Evolutionary conservation across 371 early-diverging fungal species (phyloP), one percentile per base, ranked within the genome.

Genomic region (Actinomortierella ambigua): DNA sequence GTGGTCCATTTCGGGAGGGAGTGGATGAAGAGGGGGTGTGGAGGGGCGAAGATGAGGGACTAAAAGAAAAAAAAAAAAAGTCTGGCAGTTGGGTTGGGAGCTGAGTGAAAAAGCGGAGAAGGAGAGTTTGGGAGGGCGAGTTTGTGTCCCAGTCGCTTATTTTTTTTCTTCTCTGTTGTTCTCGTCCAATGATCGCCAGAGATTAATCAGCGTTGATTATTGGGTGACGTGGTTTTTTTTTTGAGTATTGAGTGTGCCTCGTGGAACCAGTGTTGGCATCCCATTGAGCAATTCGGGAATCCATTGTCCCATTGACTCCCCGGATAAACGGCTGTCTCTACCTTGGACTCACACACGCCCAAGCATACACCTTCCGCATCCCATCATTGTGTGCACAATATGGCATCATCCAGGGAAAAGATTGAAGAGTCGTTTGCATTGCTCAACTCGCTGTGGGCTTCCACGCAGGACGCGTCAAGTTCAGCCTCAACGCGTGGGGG

Each of bases 381-480:
- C 17, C 50, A 24, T 11, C 26, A 39, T 40, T 23, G 40, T 26
- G 23, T 39, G 15, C 1, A 65, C 65, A 22, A 42, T 65, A 2
- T 34, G 34, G 11, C 34, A 4, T 34, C 34, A 34, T 6, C 34
- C 34, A 73, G 66, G 54, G 60, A 67, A 34, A 73, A 73, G 57
- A 50, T 73, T 26, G 75, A 73, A 3, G 63, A 73, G 54, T 73
- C 75, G 1, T 28, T 73, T 39, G 67, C 75, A 0, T 50, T 73
- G 11, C 75, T 73, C 51, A 73, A 73, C 58, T 73, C 75, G 14
- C 60, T 73, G 29, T 55, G 66, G 53, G 75, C 63, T 22, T 22
- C 67, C 67, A 0, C 39, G 44, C 40, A 73, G 66, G 59, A 61
- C 34, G 49, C 59, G 34, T 34, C 34, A 11, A 34, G 34, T 11